Evolutionary conservation across 352 stramenopile species (phyloP), one percentile per base, ranked within the genome.

Genomic region (Globisporangium mamillatum): DNA sequence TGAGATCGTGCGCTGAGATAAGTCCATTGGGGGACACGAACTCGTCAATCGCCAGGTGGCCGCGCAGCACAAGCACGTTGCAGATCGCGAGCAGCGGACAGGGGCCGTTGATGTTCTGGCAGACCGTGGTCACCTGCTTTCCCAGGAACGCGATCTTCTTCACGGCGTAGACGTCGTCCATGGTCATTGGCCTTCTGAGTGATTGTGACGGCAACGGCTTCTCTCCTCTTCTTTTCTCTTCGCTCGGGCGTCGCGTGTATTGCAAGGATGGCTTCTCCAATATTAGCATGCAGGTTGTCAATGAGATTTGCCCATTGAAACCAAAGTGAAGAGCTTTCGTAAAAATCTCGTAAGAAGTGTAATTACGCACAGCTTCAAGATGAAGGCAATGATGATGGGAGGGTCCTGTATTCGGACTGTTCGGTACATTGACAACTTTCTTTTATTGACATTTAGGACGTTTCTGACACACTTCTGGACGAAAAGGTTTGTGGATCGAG

Each of bases 31-130:
- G 73, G 10, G 81, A 71, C 10, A 87, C 60, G 34, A 75, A 60
- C 18, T 71, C 71, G 18, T 97, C 81, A 18, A 99, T 77, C 18
- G 66, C 66, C 20, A 99, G 81, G 22, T 93, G 87, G 24, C 92
- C 88, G 20, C 92, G 89, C 44, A 99, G 86, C 29, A 99, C 73
- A 25, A 99, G 78, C 48, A 97, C 90, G 72, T 99, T 99, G 60
- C 86, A 89, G 64, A 99, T 97, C 4, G 96, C 97, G 24, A 99
- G 79, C 22, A 99, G 84, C 44, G 98, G 97, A 75, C 98, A 99
- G 44, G 98, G 98, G 3, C 98, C 98, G 80, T 99, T 99, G 74
- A 97, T 83, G 79, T 99, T 99, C 81, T 99, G 98, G 63, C 97
- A 96, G 18, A 99, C 81, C 69, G 98, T 98, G 10, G 69, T 64